Percentiles rank a stretch among this genome's conserved stretches.
These are phyloP conservation scores for Suhomyces pyralidae DNA, from an alignment of 805 yeast genomes.

Conservation along the genomic window DNA sequence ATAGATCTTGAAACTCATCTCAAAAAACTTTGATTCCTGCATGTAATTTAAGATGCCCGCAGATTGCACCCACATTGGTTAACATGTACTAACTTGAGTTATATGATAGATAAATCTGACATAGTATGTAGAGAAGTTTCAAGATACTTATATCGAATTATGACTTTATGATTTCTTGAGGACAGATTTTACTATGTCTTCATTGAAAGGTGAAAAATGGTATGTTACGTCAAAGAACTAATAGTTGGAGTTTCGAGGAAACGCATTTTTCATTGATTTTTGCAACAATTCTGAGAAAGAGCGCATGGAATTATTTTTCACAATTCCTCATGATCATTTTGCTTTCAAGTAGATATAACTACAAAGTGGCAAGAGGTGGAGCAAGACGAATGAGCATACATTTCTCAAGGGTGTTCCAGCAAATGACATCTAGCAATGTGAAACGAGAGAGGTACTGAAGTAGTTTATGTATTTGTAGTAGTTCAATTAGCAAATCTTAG, in stretches of 20 bases:
- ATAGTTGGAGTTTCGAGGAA: neutral
- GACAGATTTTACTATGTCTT: neutral
- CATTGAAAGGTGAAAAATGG: neutral
- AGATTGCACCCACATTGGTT: neutral
- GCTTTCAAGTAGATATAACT: neutral
- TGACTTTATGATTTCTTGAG: neutral
- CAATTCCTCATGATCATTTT: neutral
- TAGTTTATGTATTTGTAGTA: neutral
- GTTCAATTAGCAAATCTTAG: neutral
- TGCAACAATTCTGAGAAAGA: neutral
- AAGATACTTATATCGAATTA: neutral
- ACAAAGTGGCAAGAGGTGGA: neutral
- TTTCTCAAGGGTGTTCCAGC: neutral
- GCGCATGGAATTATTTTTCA: neutral
- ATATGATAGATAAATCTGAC: neutral
- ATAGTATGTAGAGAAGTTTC: neutral
- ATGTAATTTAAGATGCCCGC: neutral
- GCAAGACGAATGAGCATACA: neutral
- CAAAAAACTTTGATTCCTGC: conserved; percentile 4
- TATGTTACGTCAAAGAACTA: neutral
- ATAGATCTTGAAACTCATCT: neutral
- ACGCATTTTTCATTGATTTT: neutral
- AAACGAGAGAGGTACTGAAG: neutral
- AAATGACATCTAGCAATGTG: neutral
- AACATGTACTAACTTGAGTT: neutral